Evolutionary conservation across 371 early-diverging fungal genomes (phyloP).

Genomic region (Mucor sp.): DNA sequence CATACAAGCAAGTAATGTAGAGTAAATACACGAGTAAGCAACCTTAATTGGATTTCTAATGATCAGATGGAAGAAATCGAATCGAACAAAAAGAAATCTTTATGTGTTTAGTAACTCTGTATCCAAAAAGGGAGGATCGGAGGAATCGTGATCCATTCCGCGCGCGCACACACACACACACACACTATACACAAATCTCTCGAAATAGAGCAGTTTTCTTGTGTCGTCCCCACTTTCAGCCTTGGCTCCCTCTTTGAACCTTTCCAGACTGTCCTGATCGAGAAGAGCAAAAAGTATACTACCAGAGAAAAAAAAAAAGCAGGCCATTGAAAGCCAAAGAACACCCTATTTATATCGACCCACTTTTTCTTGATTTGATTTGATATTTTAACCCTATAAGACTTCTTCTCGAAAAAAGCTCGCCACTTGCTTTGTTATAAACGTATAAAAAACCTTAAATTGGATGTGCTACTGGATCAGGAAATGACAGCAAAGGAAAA

Average conservation of each 20-base stretch:
- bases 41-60: background rate
- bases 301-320: background rate
- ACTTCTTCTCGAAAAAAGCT: background rate
- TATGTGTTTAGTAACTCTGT: background rate
- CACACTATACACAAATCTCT: too few species aligned
- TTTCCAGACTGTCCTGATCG: too few species aligned
- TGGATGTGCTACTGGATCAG: background rate
- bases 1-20: too few species aligned
- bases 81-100: background rate
- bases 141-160: background rate
- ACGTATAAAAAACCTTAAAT: background rate
- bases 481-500: background rate
- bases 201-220: background rate
- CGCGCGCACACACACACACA: background rate
- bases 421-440: background rate
- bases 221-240: background rate
- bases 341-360: background rate
- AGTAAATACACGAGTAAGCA: too few species aligned
- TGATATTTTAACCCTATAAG: background rate
- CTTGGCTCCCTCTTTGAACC: too few species aligned
- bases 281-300: too few species aligned
- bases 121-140: background rate
- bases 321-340: conserved; percentile 3
- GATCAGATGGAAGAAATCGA: background rate
- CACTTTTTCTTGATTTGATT: background rate